A percentile compares a stretch with the other conserved stretches of the same genome.
phyloP scores from a whole-genome alignment of 164 flowering plant genomes.

The Umbellularia californica region DNA sequence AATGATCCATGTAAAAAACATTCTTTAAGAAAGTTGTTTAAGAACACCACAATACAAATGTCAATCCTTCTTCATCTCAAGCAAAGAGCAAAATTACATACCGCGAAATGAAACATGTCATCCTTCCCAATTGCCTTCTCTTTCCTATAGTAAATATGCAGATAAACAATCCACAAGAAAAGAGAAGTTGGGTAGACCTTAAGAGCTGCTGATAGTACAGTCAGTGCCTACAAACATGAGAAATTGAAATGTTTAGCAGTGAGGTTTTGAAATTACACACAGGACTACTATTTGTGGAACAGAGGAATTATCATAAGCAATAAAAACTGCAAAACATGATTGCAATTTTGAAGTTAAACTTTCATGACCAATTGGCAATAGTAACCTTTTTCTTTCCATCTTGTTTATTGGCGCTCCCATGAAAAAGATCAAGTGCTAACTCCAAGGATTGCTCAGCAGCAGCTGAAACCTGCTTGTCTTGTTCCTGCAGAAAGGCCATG shows the following conservation, averaged over 20 bases:
- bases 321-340: background rate
- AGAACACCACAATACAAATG: background rate
- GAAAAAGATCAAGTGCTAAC: conserved; percentile 50
- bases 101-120: conserved; percentile 74
- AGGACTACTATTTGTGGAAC: background rate
- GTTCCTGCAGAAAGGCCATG: conserved; percentile 31
- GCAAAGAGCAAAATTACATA: conserved; percentile 33
- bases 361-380: conserved; percentile 4
- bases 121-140: conserved; percentile 47
- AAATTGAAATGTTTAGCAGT: background rate
- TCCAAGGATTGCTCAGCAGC: conserved; percentile 54
- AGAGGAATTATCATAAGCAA: background rate
- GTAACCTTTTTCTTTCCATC: conserved; percentile 67
- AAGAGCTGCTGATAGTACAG: conserved; percentile 60
- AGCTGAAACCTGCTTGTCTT: conserved; percentile 28
- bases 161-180: conserved; percentile 69
- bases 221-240: conserved; percentile 53
- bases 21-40: background rate
- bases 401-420: conserved; percentile 36
- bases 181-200: conserved; percentile 58
- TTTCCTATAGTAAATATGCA: conserved; percentile 50
- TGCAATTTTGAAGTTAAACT: background rate
- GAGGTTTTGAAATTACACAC: background rate
- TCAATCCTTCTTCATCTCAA: too few species aligned
- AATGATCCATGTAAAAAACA: background rate